These are phyloP conservation scores for Lachnellula occidentalis DNA, from an alignment of 2,329 filamentous ascomycete genomes.

Conservation along the genomic window DNA sequence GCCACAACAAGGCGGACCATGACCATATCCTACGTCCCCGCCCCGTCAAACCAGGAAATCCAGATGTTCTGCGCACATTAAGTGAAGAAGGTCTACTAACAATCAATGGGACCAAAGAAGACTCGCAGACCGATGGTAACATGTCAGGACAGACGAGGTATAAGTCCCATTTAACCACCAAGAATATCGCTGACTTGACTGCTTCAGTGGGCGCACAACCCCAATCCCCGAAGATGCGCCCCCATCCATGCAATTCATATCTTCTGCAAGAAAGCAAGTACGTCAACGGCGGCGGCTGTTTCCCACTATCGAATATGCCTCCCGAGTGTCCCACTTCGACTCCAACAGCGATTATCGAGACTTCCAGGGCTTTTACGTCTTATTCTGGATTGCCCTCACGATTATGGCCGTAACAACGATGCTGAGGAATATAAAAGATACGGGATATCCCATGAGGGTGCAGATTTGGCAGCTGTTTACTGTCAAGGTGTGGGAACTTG, in stretches of 20 bases:
- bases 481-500: slow-evolving; percentile 83
- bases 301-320: slow-evolving; percentile 85
- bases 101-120: slow-evolving; percentile 9
- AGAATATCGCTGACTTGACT: slow-evolving; percentile 14
- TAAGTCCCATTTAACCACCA: background rate
- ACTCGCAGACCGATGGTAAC: slow-evolving; percentile 14
- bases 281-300: slow-evolving; percentile 81
- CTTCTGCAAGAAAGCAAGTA: slow-evolving; percentile 75
- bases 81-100: slow-evolving; percentile 22
- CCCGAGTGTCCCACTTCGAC: slow-evolving; percentile 92
- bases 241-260: slow-evolving; percentile 84
- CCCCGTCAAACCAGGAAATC: slow-evolving; percentile 24
- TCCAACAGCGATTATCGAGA: slow-evolving; percentile 86
- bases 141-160: slow-evolving; percentile 28
- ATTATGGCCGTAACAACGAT: slow-evolving; percentile 98
- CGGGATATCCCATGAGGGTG: slow-evolving; percentile 76
- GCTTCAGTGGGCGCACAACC: slow-evolving; percentile 68
- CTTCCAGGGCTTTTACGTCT: slow-evolving; percentile 94
- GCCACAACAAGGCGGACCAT: slow-evolving; percentile 21
- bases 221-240: slow-evolving; percentile 84
- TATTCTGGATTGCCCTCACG: slow-evolving; percentile 95
- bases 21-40: slow-evolving; percentile 30
- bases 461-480: slow-evolving; percentile 86
- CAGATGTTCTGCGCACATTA: slow-evolving; percentile 21
- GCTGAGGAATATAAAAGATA: slow-evolving; percentile 89